These are phyloP conservation scores for Digitaria exilis DNA, from an alignment of 202 grass and related monocot genomes.

Conservation along the genomic window DNA sequence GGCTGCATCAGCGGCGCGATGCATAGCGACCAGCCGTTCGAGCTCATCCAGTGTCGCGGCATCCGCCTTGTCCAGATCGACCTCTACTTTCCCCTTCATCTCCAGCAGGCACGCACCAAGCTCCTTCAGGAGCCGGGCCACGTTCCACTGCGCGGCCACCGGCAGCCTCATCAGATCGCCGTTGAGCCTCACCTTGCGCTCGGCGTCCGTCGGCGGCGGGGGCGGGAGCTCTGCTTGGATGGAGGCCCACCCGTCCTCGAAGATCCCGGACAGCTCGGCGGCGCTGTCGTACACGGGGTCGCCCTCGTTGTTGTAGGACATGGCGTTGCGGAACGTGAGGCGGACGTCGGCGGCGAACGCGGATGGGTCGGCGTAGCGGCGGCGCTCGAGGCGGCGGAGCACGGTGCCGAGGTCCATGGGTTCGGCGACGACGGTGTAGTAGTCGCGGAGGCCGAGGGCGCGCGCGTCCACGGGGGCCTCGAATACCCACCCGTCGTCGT, in stretches of 20 bases:
- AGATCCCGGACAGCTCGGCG: slow-evolving; percentile 43
- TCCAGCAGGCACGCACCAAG: background rate
- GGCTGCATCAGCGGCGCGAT: background rate
- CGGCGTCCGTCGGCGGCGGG: background rate
- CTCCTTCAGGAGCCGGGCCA: background rate
- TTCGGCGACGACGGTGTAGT: slow-evolving; percentile 43
- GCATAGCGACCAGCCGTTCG: slow-evolving; percentile 3
- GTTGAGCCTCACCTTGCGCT: slow-evolving; percentile 3
- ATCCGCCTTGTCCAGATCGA: slow-evolving; percentile 38
- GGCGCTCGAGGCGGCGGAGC: slow-evolving; percentile 47
- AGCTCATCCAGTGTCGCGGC: slow-evolving; percentile 35
- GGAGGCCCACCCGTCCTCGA: slow-evolving; percentile 47
- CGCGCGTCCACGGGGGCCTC: slow-evolving; percentile 56
- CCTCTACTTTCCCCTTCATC: slow-evolving; percentile 8
- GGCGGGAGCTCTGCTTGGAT: slow-evolving; percentile 19
- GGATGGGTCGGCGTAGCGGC: background rate
- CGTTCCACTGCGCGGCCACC: slow-evolving; percentile 19
- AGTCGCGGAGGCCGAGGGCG: slow-evolving; percentile 49
- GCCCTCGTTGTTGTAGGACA: slow-evolving; percentile 41
- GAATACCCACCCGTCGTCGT: slow-evolving; percentile 61
- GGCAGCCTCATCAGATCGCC: slow-evolving; percentile 15
- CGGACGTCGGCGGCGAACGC: slow-evolving; percentile 44
- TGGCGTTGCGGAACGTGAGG: slow-evolving; percentile 66
- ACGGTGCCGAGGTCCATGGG: slow-evolving; percentile 83
- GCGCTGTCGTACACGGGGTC: slow-evolving; percentile 54